A percentile compares a stretch with the other conserved stretches of the same genome.
phyloP scores from a whole-genome alignment of 2,329 filamentous ascomycete genomes.

The Cytospora chrysosperma region DNA sequence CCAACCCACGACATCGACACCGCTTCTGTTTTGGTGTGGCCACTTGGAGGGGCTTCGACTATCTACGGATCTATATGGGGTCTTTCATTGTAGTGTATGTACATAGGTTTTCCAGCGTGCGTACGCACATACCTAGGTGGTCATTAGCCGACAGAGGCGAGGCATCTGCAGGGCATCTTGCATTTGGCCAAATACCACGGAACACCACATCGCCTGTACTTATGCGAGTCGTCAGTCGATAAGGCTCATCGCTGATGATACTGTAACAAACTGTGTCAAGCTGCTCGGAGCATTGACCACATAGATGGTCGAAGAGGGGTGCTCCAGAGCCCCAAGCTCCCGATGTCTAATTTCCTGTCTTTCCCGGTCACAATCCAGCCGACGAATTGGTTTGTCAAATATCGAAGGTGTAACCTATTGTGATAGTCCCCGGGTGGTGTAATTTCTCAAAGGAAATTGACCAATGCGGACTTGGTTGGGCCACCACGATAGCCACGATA shows the following conservation, averaged over 20 bases:
- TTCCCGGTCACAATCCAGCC: slow-evolving; percentile 5
- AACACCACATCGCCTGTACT: neutral
- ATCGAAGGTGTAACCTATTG: slow-evolving; percentile 22
- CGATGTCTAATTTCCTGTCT: slow-evolving; percentile 24
- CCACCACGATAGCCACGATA: slow-evolving; percentile 13
- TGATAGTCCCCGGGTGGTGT: slow-evolving; percentile 18
- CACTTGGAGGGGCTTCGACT: neutral
- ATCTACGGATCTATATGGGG: neutral
- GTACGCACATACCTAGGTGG: neutral
- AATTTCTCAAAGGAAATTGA: slow-evolving; percentile 24
- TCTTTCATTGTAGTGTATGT: neutral
- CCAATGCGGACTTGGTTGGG: slow-evolving; percentile 10
- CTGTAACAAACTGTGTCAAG: neutral
- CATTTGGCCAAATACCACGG: neutral
- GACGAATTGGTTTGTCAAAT: slow-evolving; percentile 18
- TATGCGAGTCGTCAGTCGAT: neutral
- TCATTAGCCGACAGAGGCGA: neutral
- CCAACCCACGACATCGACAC: neutral
- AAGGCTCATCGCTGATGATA: neutral
- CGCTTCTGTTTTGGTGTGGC: neutral
- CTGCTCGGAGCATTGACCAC: neutral
- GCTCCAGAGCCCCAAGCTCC: neutral
- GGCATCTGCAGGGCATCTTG: neutral
- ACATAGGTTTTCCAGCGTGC: neutral
- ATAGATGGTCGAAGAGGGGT: neutral